Conservation (phyloP, 306 rosid genomes). For the Acacia melanoxylon region DNA sequence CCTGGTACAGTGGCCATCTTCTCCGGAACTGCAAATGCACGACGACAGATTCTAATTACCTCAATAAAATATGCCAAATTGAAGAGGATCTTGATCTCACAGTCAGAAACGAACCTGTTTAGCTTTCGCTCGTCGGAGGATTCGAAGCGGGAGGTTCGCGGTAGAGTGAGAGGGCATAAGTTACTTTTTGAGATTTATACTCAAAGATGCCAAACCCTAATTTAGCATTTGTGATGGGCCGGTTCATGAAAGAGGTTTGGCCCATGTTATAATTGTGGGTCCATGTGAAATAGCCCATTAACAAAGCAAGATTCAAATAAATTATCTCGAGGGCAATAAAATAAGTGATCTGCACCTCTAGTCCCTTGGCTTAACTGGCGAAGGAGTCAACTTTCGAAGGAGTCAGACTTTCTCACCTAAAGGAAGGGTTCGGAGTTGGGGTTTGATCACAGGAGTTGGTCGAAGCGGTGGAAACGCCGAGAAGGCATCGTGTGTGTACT, state of each 20-base stretch:
- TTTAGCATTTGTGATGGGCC: neutral
- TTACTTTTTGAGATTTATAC: constrained; percentile 31
- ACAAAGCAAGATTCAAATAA: neutral
- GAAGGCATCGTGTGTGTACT: too few species aligned
- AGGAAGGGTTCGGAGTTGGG: too few species aligned
- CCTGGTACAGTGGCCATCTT: constrained; percentile 82
- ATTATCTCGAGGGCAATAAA: too few species aligned
- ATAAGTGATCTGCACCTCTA: too few species aligned
- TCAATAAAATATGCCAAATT: neutral
- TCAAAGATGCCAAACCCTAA: constrained; percentile 57
- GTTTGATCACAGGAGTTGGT: too few species aligned
- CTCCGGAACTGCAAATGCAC: constrained; percentile 34
- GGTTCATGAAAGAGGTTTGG: neutral
- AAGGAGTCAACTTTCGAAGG: too few species aligned
- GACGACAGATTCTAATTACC: constrained; percentile 14
- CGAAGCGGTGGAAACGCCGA: too few species aligned
- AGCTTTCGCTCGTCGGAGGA: neutral
- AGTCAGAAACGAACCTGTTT: neutral
- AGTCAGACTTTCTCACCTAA: too few species aligned
- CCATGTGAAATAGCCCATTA: neutral
- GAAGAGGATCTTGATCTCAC: neutral
- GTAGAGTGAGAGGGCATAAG: neutral
- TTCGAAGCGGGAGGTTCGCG: constrained; percentile 8
- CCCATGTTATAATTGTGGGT: neutral
- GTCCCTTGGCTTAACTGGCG: too few species aligned